Evolutionary conservation across 2,329 filamentous ascomycete genomes (phyloP).

Genomic region (Blastomyces silverae): DNA sequence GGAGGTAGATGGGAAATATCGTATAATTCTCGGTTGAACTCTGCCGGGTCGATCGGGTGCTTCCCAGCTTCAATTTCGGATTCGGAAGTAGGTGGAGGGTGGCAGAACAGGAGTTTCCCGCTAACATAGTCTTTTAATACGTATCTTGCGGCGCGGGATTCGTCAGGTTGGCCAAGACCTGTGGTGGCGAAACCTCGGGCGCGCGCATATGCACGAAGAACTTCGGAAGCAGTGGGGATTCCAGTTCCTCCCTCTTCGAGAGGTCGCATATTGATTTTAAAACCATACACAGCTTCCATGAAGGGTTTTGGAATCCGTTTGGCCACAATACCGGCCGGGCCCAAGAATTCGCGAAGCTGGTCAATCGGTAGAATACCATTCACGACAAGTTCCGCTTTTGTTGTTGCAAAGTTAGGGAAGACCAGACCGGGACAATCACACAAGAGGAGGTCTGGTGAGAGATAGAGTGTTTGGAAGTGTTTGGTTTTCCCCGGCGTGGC

Average conservation of each 20-base stretch:
- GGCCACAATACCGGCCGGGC: slow-evolving; percentile 75
- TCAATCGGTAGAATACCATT: slow-evolving; percentile 95
- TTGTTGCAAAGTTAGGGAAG: slow-evolving; percentile 46
- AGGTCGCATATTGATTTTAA: slow-evolving; percentile 73
- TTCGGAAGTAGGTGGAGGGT: slow-evolving; percentile 61
- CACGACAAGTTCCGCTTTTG: slow-evolving; percentile 64
- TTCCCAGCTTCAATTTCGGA: slow-evolving; percentile 44
- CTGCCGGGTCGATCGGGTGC: slow-evolving; percentile 55
- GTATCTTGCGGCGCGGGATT: slow-evolving; percentile 81
- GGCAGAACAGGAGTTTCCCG: slow-evolving; percentile 86
- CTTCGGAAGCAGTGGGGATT: slow-evolving; percentile 71
- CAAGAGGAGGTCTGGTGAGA: slow-evolving; percentile 80
- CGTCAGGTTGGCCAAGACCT: slow-evolving; percentile 84
- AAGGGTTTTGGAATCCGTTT: slow-evolving; percentile 80
- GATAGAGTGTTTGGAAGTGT: slow-evolving; percentile 96
- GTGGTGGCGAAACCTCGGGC: slow-evolving; percentile 87
- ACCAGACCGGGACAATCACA: slow-evolving; percentile 98
- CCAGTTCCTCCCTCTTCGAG: slow-evolving; percentile 91
- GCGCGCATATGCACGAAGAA: slow-evolving; percentile 77
- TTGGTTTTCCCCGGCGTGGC: slow-evolving; percentile 98
- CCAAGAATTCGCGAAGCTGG: slow-evolving; percentile 86
- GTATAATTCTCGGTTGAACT: slow-evolving; percentile 89
- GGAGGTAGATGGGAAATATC: slow-evolving; percentile 72
- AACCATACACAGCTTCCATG: slow-evolving; percentile 87
- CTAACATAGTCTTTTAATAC: slow-evolving; percentile 97